phyloP scores from a whole-genome alignment of 164 flowering plant species.

The Aristolochia californica region DNA sequence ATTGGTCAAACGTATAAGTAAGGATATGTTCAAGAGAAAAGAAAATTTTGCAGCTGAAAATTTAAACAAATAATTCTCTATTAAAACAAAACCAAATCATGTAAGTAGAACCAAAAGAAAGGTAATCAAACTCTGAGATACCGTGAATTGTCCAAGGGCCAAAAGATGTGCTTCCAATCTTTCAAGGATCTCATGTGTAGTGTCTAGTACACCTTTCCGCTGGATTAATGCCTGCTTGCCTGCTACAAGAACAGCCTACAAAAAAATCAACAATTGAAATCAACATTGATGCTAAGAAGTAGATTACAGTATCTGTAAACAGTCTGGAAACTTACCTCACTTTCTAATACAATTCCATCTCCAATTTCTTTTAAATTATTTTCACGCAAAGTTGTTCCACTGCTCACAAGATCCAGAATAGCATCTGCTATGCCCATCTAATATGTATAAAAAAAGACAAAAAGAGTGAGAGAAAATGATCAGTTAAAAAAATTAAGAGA shows the following conservation, averaged over 20 bases:
- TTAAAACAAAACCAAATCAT: too few species aligned
- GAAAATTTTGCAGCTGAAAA: background rate
- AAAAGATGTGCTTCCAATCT: conserved; percentile 90
- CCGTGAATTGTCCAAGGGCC: conserved; percentile 85
- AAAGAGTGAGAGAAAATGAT: background rate
- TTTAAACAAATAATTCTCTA: background rate
- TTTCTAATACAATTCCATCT: conserved; percentile 80
- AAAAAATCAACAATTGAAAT: conserved; percentile 2
- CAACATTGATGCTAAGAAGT: background rate
- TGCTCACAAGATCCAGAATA: conserved; percentile 94
- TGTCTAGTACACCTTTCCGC: conserved; percentile 56
- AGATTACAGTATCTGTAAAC: background rate
- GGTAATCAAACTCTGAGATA: conserved; percentile 10
- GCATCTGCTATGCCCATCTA: conserved; percentile 99
- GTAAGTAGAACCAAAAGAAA: background rate
- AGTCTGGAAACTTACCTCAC: conserved; percentile 49
- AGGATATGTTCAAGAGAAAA: background rate
- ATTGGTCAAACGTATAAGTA: conserved; percentile 8
- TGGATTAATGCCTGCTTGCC: conserved; percentile 61
- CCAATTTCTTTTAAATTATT: conserved; percentile 94
- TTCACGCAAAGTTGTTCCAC: conserved; percentile 86
- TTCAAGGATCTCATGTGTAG: conserved; percentile 86
- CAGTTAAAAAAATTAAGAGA: background rate
- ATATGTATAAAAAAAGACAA: conserved; percentile 4
- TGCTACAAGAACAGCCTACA: conserved; percentile 88